Evolutionary conservation across 2,329 filamentous ascomycete species (phyloP), one percentile per base, ranked within the genome.

Genomic region (Sarocladiaceae sp.): DNA sequence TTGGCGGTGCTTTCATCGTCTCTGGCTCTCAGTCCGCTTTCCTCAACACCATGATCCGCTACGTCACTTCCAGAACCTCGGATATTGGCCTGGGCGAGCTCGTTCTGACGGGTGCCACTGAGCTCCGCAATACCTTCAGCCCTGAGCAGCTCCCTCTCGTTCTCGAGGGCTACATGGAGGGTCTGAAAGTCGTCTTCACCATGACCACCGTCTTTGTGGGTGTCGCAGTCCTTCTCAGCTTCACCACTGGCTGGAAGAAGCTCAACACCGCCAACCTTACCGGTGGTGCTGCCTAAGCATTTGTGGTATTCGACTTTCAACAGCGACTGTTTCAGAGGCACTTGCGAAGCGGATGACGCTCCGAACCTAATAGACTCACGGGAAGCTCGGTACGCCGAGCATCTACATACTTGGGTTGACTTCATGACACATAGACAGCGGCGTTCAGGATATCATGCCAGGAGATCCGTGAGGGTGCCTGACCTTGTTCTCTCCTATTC

Each of bases 111-210:
- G 72, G 72, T 13, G 70, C 72, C 3, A 83, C 80, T 0, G 70
- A 77, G 50, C 66, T 88, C 29, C 72, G 78, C 51, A 47, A 56
- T 4, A 62, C 61, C 2, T 77, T 85, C 27, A 33, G 21, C 50
- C 55, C 68, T 0, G 45, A 54, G 0, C 69, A 67, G 46, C 63
- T 83, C 2, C 55, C 63, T 0, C 64, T 68, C 0, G 78, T 86
- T 32, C 66, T 84, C 20, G 50, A 59, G 0, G 79, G 77, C 0
- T 87, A 87, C 63, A 84, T 76, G 52, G 62, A 75, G 44, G 76
- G 77, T 0, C 76, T 83, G 52, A 80, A 82, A 55, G 79, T 83
- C 6, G 69, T 72, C 4, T 75, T 81, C 31, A 82, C 78, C 9
- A 67, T 82, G 50, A 70, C 71, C 12, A 67, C 72, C 16, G 57